A percentile compares a stretch with the other conserved stretches of the same genome.
Conservation (phyloP, 1,139 yeast genomes). For the Pichia sp. region DNA sequence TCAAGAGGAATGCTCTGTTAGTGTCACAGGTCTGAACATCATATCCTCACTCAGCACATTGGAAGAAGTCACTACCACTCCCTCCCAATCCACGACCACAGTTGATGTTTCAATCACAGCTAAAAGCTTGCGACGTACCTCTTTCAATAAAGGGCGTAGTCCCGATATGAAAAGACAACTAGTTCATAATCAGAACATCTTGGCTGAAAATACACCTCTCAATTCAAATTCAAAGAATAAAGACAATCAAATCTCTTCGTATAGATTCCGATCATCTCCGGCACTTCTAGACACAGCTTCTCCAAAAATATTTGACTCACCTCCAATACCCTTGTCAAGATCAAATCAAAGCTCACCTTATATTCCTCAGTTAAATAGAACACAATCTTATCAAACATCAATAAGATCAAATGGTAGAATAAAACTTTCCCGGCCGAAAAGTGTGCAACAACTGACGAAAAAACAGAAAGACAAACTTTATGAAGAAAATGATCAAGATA, state of each 20-base stretch:
- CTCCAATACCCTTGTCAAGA: slow-evolving; percentile 11
- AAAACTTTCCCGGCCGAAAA: slow-evolving; percentile 21
- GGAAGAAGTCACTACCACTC: neutral
- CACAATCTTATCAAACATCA: slow-evolving; percentile 4
- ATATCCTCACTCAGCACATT: neutral
- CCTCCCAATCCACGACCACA: neutral
- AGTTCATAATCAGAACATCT: neutral
- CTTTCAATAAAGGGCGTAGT: slow-evolving; percentile 1
- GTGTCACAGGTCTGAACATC: neutral
- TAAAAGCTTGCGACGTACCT: slow-evolving; percentile 1
- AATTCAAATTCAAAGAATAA: neutral
- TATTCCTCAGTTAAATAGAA: slow-evolving; percentile 2
- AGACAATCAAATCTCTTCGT: neutral
- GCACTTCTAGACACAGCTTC: slow-evolving; percentile 3
- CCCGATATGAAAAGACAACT: neutral
- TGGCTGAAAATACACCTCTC: neutral
- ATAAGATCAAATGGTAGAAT: slow-evolving; percentile 11
- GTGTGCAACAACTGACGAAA: slow-evolving; percentile 31
- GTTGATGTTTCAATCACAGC: neutral
- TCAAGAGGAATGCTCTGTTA: neutral
- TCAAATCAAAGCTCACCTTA: slow-evolving; percentile 12
- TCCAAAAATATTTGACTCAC: neutral
- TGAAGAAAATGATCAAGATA: slow-evolving; percentile 34
- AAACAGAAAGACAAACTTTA: slow-evolving; percentile 34
- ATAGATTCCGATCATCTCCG: slow-evolving; percentile 11